Base-by-base conservation (phyloP, 805 yeast genomes). In the Candida pseudofarinosa region DNA sequence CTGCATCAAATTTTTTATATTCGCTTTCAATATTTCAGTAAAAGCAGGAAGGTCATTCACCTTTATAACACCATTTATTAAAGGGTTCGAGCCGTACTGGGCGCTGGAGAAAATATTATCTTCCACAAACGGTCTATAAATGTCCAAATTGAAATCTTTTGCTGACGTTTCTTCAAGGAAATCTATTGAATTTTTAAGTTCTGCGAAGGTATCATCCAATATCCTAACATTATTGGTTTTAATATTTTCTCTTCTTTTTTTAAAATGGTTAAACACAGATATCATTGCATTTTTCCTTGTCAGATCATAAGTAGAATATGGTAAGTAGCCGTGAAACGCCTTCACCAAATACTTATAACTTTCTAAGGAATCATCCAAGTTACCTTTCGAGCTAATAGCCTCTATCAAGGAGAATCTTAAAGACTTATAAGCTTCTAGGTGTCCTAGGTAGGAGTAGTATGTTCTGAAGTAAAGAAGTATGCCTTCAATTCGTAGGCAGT, bases 1-100 rank as follows among this genome's bases (percentile, higher is more conserved):
- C 4, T 35, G 38, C 44, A 48, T 37, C 35, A 44, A 38, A 8
- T 36, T 28, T 19, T 55, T 49, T 15, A 60, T 50, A 17, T 53
- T 41, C 3, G 43, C 37, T 10, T 47, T 38, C 8, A 68, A 49
- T 33, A 65, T 44, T 2, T 20, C 34, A 12, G 48, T 41, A 46
- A 68, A 69, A 4, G 44, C 32, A 0, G 74, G 74, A 17, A 69
- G 49, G 45, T 69, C 74, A 7, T 46, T 50, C 2, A 54, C 45
- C 4, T 41, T 39, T 5, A 69, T 31, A 0, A 48, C 43, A 1
- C 71, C 73, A 19, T 54, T 54, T 7, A 69, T 43, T 4, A 62
- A 43, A 2, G 72, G 65, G 32, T 50, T 47, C 19, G 50, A 45
- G 1, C 44, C 39, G 12, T 39, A 47, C 10, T 51, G 48, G 2